Evolutionary conservation across 352 stramenopile genomes (phyloP).

Genomic region (Pythium utonaiense): DNA sequence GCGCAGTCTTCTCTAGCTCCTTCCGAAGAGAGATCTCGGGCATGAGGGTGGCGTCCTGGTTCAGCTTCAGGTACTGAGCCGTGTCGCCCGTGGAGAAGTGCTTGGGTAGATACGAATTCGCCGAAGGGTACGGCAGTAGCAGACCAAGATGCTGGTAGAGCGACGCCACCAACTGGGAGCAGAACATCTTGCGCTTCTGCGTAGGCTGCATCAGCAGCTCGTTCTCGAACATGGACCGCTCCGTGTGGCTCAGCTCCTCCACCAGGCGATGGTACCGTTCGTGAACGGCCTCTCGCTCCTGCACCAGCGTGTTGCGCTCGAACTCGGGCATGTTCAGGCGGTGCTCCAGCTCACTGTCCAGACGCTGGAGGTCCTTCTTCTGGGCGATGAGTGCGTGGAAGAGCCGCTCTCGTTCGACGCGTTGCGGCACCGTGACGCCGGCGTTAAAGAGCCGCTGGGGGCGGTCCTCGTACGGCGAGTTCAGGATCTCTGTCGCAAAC

Average conservation of each 20-base stretch:
- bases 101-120: constrained; percentile 86
- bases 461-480: constrained; percentile 80
- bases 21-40: constrained; percentile 67
- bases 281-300: constrained; percentile 44
- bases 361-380: constrained; percentile 59
- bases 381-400: constrained; percentile 61
- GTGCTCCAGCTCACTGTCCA: constrained; percentile 65
- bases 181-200: constrained; percentile 67
- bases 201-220: constrained; percentile 41
- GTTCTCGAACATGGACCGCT: constrained; percentile 84
- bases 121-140: constrained; percentile 74
- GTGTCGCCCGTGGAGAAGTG: constrained; percentile 64
- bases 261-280: constrained; percentile 58
- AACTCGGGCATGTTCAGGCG: constrained; percentile 69
- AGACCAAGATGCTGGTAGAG: constrained; percentile 81
- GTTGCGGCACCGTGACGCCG: constrained; percentile 59
- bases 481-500: constrained; percentile 56
- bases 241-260: constrained; percentile 47
- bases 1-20: constrained; percentile 31
- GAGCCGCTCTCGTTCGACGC: constrained; percentile 65
- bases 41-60: constrained; percentile 65
- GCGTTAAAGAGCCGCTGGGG: constrained; percentile 75
- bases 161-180: constrained; percentile 72
- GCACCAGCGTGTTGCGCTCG: constrained; percentile 63
- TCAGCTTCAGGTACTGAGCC: constrained; percentile 68